Evolutionary conservation across 2,329 filamentous ascomycete species (phyloP).

Genomic region (Diaporthe ampelina): DNA sequence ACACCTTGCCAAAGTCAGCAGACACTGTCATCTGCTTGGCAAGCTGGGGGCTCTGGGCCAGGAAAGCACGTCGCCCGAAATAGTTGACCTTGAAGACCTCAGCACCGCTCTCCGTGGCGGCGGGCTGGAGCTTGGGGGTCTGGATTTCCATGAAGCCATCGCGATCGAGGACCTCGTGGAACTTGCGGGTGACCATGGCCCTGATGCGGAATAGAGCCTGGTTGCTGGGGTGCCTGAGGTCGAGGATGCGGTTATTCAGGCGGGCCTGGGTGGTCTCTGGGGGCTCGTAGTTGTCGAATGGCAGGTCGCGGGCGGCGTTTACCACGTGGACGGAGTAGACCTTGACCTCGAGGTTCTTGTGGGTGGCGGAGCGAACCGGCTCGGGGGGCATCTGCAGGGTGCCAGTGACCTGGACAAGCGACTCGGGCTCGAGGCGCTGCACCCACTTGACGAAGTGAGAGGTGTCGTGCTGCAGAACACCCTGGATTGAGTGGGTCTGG

Average conservation of each 20-base stretch:
- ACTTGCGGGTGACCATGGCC: conserved; percentile 82
- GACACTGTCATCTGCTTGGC: conserved; percentile 95
- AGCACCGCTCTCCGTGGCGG: conserved; percentile 90
- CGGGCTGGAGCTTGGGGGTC: conserved; percentile 90
- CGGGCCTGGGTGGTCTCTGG: conserved; percentile 71
- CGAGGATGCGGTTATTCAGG: conserved; percentile 81
- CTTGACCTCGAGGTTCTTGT: conserved; percentile 82
- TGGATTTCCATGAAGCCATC: conserved; percentile 93
- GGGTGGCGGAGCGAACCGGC: conserved; percentile 80
- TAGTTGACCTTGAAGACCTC: conserved; percentile 95
- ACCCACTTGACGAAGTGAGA: conserved; percentile 84
- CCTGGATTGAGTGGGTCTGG: conserved; percentile 86
- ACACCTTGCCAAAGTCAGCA: conserved; percentile 89
- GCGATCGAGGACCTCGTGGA: conserved; percentile 81
- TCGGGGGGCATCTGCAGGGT: conserved; percentile 80
- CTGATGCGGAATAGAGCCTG: conserved; percentile 92
- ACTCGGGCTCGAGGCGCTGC: conserved; percentile 84
- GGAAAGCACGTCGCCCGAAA: conserved; percentile 87
- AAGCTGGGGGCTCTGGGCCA: conserved; percentile 92
- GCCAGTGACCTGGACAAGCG: conserved; percentile 82
- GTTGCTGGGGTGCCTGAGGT: conserved; percentile 86
- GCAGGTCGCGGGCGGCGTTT: conserved; percentile 62
- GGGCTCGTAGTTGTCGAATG: conserved; percentile 65
- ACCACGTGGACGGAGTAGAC: conserved; percentile 70
- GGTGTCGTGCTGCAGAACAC: conserved; percentile 73